Percentiles rank a stretch among this genome's conserved stretches.
Conservation (phyloP, 2,329 filamentous ascomycete species). For the Cladosporium sp. region DNA sequence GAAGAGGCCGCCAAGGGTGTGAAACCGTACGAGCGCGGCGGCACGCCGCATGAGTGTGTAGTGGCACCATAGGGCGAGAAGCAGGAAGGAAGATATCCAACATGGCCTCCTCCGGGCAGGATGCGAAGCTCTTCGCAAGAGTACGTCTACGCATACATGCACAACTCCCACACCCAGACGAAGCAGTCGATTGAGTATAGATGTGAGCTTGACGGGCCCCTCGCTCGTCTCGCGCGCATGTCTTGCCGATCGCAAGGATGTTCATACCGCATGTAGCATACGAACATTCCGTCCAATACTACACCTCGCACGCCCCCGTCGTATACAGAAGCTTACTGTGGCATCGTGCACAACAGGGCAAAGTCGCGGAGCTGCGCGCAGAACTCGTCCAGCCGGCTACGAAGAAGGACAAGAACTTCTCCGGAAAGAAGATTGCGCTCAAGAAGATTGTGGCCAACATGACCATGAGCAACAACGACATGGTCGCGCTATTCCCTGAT, state of each 20-base stretch:
- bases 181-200: constrained; percentile 10
- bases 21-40: constrained; percentile 17
- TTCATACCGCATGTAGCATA: constrained; percentile 42
- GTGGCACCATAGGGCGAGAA: constrained; percentile 20
- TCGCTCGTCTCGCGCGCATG: not conserved
- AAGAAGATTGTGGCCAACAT: constrained; percentile 99
- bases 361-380: constrained; percentile 93
- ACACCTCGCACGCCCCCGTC: constrained; percentile 35
- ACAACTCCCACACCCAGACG: not conserved
- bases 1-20: constrained; percentile 10
- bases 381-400: constrained; percentile 72
- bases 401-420: constrained; percentile 97
- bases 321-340: constrained; percentile 51
- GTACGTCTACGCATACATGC: constrained; percentile 59
- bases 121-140: constrained; percentile 98
- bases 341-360: constrained; percentile 69
- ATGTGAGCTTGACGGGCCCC: not conserved
- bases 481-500: constrained; percentile 95
- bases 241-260: constrained; percentile 32
- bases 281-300: constrained; percentile 27
- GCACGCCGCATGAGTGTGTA: constrained; percentile 19
- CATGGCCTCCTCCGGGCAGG: constrained; percentile 75
- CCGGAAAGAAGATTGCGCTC: constrained; percentile 92
- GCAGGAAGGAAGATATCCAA: constrained; percentile 30
- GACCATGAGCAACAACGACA: constrained; percentile 99